A percentile compares a stretch with the other conserved stretches of the same genome.
phyloP scores from a whole-genome alignment of 352 stramenopile species.

The Pseudoperonospora humuli region DNA sequence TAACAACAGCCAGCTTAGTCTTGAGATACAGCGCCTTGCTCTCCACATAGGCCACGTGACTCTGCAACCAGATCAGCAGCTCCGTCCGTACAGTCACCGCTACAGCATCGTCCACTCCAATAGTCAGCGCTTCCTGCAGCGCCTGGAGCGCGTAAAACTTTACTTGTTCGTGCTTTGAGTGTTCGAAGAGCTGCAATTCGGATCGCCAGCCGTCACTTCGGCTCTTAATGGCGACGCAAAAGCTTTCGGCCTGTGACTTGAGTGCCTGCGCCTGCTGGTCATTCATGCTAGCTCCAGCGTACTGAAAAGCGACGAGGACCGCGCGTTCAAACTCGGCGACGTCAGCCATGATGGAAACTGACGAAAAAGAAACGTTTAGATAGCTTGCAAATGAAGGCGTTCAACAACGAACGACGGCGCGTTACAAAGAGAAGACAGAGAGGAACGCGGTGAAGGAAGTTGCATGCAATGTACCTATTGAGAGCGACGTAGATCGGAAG shows the following conservation, averaged over 20 bases:
- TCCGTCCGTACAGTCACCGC: conserved; percentile 41
- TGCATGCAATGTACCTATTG: not conserved
- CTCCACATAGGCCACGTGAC: conserved; percentile 53
- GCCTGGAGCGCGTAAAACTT: conserved; percentile 81
- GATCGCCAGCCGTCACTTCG: conserved; percentile 40
- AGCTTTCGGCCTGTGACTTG: conserved; percentile 65
- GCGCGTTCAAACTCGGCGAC: conserved; percentile 65
- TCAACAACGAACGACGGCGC: not conserved
- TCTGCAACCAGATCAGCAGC: conserved; percentile 58
- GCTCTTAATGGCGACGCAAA: conserved; percentile 52
- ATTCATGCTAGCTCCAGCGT: conserved; percentile 37
- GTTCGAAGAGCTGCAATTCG: conserved; percentile 67
- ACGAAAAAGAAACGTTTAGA: not conserved
- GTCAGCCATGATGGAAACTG: conserved; percentile 14
- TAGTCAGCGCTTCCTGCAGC: conserved; percentile 49
- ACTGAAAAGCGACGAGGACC: conserved; percentile 77
- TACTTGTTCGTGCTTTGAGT: conserved; percentile 58
- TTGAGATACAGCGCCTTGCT: conserved; percentile 68
- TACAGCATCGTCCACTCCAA: conserved; percentile 36
- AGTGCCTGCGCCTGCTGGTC: conserved; percentile 50
- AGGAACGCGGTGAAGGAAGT: not conserved
- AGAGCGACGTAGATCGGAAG: not conserved
- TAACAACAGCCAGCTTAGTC: conserved; percentile 76
- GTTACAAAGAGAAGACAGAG: conserved; percentile 1
- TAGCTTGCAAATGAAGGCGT: not conserved